These are phyloP conservation scores for Macrolepiota dolichaula DNA, from an alignment of 768 basidiomycete species.

Conservation along the genomic window DNA sequence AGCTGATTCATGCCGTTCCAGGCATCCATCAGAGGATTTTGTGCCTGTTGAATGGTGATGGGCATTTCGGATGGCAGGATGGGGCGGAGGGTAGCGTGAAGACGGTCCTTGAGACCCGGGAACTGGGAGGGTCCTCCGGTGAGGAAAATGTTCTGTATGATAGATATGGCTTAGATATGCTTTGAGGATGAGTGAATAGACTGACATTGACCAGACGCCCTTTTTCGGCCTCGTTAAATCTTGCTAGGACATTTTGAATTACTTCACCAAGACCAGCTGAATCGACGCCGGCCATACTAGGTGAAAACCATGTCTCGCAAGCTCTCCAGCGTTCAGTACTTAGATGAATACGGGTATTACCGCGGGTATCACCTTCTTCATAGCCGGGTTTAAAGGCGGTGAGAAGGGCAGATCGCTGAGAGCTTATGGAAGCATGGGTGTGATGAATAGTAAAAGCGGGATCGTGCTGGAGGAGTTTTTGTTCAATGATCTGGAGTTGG, in stretches of 20 bases:
- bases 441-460: constrained; percentile 78
- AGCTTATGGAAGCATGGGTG: constrained; percentile 75
- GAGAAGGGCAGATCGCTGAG: constrained; percentile 80
- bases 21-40: constrained; percentile 69
- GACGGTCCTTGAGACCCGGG: constrained; percentile 61
- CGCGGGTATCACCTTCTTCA: constrained; percentile 62
- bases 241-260: constrained; percentile 73
- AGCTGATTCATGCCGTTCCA: constrained; percentile 93
- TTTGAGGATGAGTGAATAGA: constrained; percentile 12
- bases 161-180: background rate
- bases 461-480: constrained; percentile 78
- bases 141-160: constrained; percentile 76
- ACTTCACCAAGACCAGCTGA: constrained; percentile 94
- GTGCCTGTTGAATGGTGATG: constrained; percentile 60
- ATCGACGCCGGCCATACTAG: constrained; percentile 92
- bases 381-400: constrained; percentile 82
- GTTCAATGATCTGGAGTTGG: constrained; percentile 72
- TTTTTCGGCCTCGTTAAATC: constrained; percentile 68
- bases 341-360: constrained; percentile 77
- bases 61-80: constrained; percentile 81
- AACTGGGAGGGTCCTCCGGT: constrained; percentile 81
- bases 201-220: constrained; percentile 70
- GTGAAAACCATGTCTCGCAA: constrained; percentile 91
- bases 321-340: constrained; percentile 89
- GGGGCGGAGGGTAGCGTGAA: constrained; percentile 76